Evolutionary conservation across 1,284 basidiomycete genomes (phyloP), one percentile per base, ranked within the genome.

Genomic region (Ustilago vetiveriae): DNA sequence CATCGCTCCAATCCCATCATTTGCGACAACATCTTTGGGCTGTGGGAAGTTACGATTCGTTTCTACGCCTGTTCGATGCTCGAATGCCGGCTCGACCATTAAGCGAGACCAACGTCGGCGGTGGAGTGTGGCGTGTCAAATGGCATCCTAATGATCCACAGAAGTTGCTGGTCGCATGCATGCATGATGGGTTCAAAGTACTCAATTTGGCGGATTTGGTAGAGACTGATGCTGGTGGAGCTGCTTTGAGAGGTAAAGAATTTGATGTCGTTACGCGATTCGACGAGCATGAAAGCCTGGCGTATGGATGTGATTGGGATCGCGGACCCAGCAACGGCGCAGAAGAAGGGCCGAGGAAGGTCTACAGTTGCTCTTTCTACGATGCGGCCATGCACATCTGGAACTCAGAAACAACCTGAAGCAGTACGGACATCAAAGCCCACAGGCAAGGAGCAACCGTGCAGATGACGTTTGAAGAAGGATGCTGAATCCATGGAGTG

Each of bases 231-330:
- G 17, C 44, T 58, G 26, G 32, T 22, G 45, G 22, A 19, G 44
- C 21, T 3, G 27, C 37, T 17, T 43, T 68, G 38, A 51, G 58
- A 16, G 75, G 52, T 29, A 72, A 36, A 60, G 59, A 41, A 50
- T 54, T 64, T 45, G 47, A 54, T 43, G 74, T 58, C 60, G 72
- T 86, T 3, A 87, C 85, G 57, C 86, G 88, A 14, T 94, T 92
- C 74, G 89, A 92, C 64, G 85, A 84, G 60, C 95, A 98, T 70
- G 82, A 87, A 55, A 92, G 90, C 11, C 84, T 99, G 59, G 95
- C 92, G 6, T 99, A 99, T 80, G 96, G 96, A 0, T 92, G 86
- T 7, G 95, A 98, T 82, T 99, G 96, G 95, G 90, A 88, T n/a
- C 72, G 77, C n/a, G 84, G 80, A 7, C 10, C 16, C 22, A 72